These are phyloP conservation scores for Parascedosporium putredinis DNA, from an alignment of 2,329 filamentous ascomycete genomes.

Conservation along the genomic window DNA sequence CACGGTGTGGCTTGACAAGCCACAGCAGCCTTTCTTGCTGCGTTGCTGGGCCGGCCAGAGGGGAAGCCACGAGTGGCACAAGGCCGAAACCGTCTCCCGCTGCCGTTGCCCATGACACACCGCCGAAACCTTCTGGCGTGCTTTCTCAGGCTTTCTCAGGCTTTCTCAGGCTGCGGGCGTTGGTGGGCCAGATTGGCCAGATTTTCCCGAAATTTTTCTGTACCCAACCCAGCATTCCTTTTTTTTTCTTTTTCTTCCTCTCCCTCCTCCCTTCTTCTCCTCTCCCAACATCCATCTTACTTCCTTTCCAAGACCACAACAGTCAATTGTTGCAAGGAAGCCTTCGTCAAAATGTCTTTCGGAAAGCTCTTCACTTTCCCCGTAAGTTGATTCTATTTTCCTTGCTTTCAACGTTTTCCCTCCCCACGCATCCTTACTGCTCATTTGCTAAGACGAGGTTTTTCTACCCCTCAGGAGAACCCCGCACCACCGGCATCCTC, in stretches of 20 bases:
- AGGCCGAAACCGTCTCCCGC: not conserved
- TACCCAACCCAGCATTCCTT: not conserved
- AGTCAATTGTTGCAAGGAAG: conserved; percentile 5
- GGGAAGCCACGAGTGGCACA: not conserved
- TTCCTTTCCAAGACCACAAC: conserved; percentile 12
- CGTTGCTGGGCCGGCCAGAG: not conserved
- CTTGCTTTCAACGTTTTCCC: conserved; percentile 11
- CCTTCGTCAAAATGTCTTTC: conserved; percentile 67
- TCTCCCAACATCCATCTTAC: conserved; percentile 17
- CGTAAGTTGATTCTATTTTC: conserved; percentile 39
- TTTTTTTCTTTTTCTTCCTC: conserved; percentile 6
- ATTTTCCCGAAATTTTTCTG: conserved; percentile 4
- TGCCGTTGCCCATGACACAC: conserved; percentile 1
- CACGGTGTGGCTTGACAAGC: not conserved
- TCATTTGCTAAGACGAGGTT: conserved; percentile 24
- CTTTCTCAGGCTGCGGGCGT: not conserved
- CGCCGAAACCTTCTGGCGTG: not conserved
- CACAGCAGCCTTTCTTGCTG: not conserved
- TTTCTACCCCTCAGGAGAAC: conserved; percentile 55
- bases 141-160: too few species aligned
- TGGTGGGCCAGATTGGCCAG: conserved; percentile 4
- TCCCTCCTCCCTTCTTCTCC: conserved; percentile 16
- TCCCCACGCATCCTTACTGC: conserved; percentile 8
- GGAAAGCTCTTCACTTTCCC: conserved; percentile 89
- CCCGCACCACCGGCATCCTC: conserved; percentile 76